Percentiles rank a stretch among this genome's conserved stretches.
Evolutionary conservation across 2,329 filamentous ascomycete genomes (phyloP).

Genomic region (Amylocarpus encephaloides): DNA sequence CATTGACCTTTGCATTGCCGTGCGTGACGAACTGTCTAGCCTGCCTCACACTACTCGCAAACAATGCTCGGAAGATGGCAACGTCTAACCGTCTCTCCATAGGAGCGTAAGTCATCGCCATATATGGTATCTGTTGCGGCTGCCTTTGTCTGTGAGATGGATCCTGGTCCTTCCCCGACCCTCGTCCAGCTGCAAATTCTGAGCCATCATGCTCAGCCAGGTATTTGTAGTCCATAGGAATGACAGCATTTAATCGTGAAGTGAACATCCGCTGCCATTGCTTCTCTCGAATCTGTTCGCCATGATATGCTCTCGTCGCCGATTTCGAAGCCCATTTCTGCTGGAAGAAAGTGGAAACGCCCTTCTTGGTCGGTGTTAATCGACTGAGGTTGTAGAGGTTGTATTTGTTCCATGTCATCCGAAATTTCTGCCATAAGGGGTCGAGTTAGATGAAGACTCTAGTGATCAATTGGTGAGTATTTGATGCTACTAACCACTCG

Average conservation of each 20-base stretch:
- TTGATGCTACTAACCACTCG: slow-evolving; percentile 48
- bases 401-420: slow-evolving; percentile 96
- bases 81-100: slow-evolving; percentile 86
- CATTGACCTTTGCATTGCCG: slow-evolving; percentile 91
- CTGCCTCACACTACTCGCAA: slow-evolving; percentile 88
- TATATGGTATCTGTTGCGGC: slow-evolving; percentile 68
- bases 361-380: slow-evolving; percentile 38
- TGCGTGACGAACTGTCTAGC: slow-evolving; percentile 92
- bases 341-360: slow-evolving; percentile 75
- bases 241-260: slow-evolving; percentile 70
- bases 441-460: slow-evolving; percentile 1
- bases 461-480: not conserved
- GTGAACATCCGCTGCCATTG: slow-evolving; percentile 94
- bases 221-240: slow-evolving; percentile 76
- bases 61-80: slow-evolving; percentile 89
- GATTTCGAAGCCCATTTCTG: slow-evolving; percentile 96
- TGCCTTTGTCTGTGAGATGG: slow-evolving; percentile 22
- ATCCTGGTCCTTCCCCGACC: slow-evolving; percentile 50
- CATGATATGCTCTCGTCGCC: slow-evolving; percentile 78
- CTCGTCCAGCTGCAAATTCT: slow-evolving; percentile 74
- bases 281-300: slow-evolving; percentile 86
- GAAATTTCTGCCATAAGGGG: slow-evolving; percentile 62
- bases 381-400: slow-evolving; percentile 84
- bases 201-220: slow-evolving; percentile 78
- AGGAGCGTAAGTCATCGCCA: slow-evolving; percentile 93